Evolutionary conservation across 768 basidiomycete species (phyloP), one percentile per base, ranked within the genome.

Genomic region (Daedaleopsis nitida): DNA sequence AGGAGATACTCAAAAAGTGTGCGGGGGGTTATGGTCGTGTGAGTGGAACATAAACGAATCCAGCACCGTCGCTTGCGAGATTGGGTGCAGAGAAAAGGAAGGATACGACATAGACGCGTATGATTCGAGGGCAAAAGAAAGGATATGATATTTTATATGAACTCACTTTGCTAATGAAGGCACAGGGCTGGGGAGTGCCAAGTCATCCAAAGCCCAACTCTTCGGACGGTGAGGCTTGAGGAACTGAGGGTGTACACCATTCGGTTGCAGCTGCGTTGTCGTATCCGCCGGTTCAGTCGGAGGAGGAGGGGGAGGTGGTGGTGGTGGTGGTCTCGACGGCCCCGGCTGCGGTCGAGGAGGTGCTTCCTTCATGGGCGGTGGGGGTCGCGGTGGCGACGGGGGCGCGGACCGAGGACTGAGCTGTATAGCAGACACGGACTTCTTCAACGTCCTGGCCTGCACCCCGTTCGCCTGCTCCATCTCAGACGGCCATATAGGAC

Each of bases 141-240:
- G n/a, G n/a, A n/a, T n/a, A n/a, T n/a, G n/a, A n/a, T n/a, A n/a
- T n/a, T n/a, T n/a, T n/a, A n/a, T n/a, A n/a, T n/a, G n/a, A n/a
- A 32, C 80, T 55, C 64, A 81, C 80, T 74, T 75, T 43, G 69
- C 63, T 5, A 92, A 71, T 5, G 89, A 89, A 32, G 85, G 83
- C 3, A 81, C 81, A 3, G 86, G 85, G 63, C 79, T 83, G 1
- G 83, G 84, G 50, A 85, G 65, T 38, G 83, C 81, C 59, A 88
- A 69, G 65, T 88, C 86, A 65, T 87, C 81, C 62, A 74, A 76
- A 7, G 86, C 84, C 68, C 83, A 87, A 62, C 85, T 86, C 72
- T 79, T 85, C 14, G 84, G 85, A 52, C 85, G 75, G 3, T 70
- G 74, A 1, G 77, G 74, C 59, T 68, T 64, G 32, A 42, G 58